Evolutionary conservation across 805 yeast genomes (phyloP), one percentile per base, ranked within the genome.

Genomic region (Zygosaccharomyces pseudorouxii): DNA sequence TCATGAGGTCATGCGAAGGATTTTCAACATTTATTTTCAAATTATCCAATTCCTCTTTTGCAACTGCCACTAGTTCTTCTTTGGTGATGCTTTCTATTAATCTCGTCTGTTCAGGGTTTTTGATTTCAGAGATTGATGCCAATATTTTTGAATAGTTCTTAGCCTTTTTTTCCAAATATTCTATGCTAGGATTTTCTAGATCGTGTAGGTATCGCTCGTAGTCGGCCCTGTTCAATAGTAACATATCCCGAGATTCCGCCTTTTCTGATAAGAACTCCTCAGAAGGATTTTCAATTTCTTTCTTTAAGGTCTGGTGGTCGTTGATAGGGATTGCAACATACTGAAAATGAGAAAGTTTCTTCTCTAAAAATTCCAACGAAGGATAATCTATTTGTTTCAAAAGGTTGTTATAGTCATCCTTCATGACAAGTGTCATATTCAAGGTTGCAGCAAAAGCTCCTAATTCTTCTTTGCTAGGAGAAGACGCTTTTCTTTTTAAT

Each of bases 381-480:
- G 61, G 62, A 11, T 50, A 38, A 3, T 55, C 52, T 3, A 47
- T 12, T 2, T 42, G 46, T n/a, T 45, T 29, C 20, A 45, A 12
- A 35, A 59, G 38, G 3, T 38, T 37, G 9, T 48, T 31, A 43
- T 54, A 50, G 28, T 56, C 60, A 4, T 50, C 54, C 11, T 47
- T 37, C 19, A 51, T 40, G 16, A 55, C 53, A 16, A 68, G 48
- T 8, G 31, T 16, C 50, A 50, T 37, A 11, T 46, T 44, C 36
- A 44, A 38, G 10, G 33, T 33, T n/a, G 14, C 41, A 16, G 53
- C 55, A 12, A 28, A 36, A 18, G 30, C 25, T 22, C 40, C 39
- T 4, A 50, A 44, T 22, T 64, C 64, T 2, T 65, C 65, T 5
- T 53, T 23, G 1, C 65, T 50, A 6, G 57, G 56, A 36, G 27